Conservation (phyloP, 2,329 filamentous ascomycete genomes). For the Fusarium falciforme region DNA sequence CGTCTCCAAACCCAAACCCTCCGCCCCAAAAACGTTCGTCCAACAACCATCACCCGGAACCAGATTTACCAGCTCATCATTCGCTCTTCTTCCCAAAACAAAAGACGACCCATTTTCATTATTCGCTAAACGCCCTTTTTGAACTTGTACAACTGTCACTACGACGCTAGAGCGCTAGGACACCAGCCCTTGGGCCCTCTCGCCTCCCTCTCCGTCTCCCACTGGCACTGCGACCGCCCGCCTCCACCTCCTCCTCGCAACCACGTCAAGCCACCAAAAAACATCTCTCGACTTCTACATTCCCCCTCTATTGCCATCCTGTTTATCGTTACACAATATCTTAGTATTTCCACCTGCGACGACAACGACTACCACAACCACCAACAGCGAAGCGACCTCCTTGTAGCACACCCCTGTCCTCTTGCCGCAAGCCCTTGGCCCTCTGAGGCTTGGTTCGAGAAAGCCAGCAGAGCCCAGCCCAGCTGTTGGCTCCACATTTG, state of each 20-base stretch:
- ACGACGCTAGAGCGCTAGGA: constrained; percentile 26
- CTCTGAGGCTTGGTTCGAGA: constrained; percentile 25
- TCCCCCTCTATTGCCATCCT: constrained; percentile 9
- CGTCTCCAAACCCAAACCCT: background rate
- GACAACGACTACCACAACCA: constrained; percentile 1
- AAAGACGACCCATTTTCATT: background rate
- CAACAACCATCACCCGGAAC: background rate
- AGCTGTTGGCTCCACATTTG: constrained; percentile 34
- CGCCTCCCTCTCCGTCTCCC: background rate
- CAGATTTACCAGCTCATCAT: background rate
- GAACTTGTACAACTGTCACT: constrained; percentile 32
- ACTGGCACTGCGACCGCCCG: constrained; percentile 11
- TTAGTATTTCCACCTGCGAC: constrained; percentile 20
- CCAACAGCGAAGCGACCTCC: constrained; percentile 6
- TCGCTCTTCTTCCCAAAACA: background rate
- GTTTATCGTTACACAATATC: constrained; percentile 29
- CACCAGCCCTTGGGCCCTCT: constrained; percentile 8
- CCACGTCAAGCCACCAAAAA: constrained; percentile 37
- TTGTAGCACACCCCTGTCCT: background rate
- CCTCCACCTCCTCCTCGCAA: constrained; percentile 36
- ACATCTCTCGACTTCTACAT: constrained; percentile 21
- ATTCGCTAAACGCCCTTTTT: background rate
- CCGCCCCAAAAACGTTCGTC: background rate
- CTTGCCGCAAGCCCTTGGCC: constrained; percentile 4
- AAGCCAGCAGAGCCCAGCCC: constrained; percentile 14